These are phyloP conservation scores for Chaetomidium leptoderma DNA, from an alignment of 495 filamentous ascomycete genomes.

Conservation along the genomic window DNA sequence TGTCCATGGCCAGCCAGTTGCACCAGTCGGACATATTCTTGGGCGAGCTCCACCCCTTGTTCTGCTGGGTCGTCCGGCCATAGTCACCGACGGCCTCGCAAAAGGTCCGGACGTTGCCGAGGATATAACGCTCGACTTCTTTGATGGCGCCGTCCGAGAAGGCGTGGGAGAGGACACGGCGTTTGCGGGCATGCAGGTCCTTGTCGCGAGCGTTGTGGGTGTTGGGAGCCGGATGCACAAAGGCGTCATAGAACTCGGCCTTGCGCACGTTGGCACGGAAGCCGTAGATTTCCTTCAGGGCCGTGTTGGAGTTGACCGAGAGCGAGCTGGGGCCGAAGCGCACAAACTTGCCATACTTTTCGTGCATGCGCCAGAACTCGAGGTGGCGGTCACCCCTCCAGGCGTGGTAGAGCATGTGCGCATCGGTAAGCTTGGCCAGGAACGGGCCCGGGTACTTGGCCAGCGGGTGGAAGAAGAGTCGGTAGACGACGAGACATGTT, in stretches of 20 bases:
- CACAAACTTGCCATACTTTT: conserved; percentile 56
- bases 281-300: conserved; percentile 59
- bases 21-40: conserved; percentile 60
- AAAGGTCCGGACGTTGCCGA: conserved; percentile 49
- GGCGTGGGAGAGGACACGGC: conserved; percentile 58
- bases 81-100: conserved; percentile 45
- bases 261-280: conserved; percentile 59
- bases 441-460: conserved; percentile 64
- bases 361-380: conserved; percentile 53
- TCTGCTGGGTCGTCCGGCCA: conserved; percentile 33
- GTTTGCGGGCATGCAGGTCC: conserved; percentile 56
- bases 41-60: conserved; percentile 42
- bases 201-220: conserved; percentile 60
- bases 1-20: conserved; percentile 67
- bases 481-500: conserved; percentile 44
- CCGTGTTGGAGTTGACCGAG: conserved; percentile 53
- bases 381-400: conserved; percentile 58
- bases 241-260: conserved; percentile 60
- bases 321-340: conserved; percentile 60
- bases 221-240: conserved; percentile 55
- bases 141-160: conserved; percentile 57
- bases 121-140: conserved; percentile 55
- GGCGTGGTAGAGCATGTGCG: conserved; percentile 54
- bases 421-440: conserved; percentile 53
- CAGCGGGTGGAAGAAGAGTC: conserved; percentile 58